Base-by-base conservation (phyloP, 2,329 filamentous ascomycete genomes). In the Pseudogymnoascus sp. region DNA sequence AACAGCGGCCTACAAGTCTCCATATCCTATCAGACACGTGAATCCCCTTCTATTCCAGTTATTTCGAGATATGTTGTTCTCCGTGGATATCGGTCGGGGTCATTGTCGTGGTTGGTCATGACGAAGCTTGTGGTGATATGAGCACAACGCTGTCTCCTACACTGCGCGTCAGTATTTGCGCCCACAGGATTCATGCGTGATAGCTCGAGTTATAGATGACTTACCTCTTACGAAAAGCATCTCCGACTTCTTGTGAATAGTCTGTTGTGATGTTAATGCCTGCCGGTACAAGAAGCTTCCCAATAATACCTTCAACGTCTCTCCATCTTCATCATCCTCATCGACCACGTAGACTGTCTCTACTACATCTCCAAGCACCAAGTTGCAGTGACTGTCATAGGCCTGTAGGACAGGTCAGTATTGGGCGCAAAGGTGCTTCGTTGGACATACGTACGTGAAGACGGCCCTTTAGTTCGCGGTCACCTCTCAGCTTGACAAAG, bases 181-280 rank as follows among this genome's bases (percentile, higher is more conserved):
- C 19, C 9, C 13, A 53, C n/a, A 11, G 2, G n/a, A 53, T 19
- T 50, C n/a, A 37, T 23, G 31, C 6, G 11, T 40, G 13, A 44
- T 68, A 65, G 64, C 44, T 60, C 37, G 29, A 35, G 1, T 40
- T 19, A 3, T 23, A 60, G 26, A 33, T 38, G 3, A 76, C 83
- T 67, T 78, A 93, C 93, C 93, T 90, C 95, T 83, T 64, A 99
- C 93, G 75, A 99, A 99, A 19, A 99, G 80, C 95, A 99, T 99
- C 75, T 97, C 95, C 46, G 92, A 96, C 76, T 97, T 96, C 78
- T 96, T 96, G 79, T 93, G 96, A 67, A 95, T 86, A 13, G 93
- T 96, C 90, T 96, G 67, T 13, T 61, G 21, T n/a, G 38, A 40
- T 46, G 33, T 44, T 40, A 29, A 40, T 40, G 31, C 17, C 4